phyloP scores from a whole-genome alignment of 257 asterid genomes.

The Mitragyna speciosa region DNA sequence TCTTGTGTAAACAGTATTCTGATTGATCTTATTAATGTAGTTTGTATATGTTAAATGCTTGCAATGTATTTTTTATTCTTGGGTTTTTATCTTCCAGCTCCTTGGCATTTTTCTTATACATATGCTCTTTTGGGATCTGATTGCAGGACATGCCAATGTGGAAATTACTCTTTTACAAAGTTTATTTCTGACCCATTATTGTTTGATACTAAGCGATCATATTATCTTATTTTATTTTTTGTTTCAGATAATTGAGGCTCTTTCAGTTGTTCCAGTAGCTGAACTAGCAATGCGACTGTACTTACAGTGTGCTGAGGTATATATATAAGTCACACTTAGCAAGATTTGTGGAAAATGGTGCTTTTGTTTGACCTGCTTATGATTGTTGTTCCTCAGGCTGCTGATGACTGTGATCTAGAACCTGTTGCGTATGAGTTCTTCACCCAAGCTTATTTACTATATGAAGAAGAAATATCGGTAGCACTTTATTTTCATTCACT shows the following conservation, averaged over 20 bases:
- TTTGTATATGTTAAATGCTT: background rate
- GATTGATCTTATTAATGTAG: background rate
- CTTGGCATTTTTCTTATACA: background rate
- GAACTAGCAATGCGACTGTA: conserved; percentile 81
- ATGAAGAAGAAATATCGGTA: conserved; percentile 98
- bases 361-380: conserved; percentile 27
- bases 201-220: background rate
- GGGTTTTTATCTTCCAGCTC: background rate
- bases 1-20: background rate
- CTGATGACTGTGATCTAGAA: conserved; percentile 91
- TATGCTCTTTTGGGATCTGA: background rate
- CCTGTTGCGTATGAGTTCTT: conserved; percentile 98
- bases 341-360: conserved; percentile 9
- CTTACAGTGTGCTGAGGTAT: conserved; percentile 98
- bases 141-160: background rate
- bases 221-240: background rate
- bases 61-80: background rate
- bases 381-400: conserved; percentile 66
- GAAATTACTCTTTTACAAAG: background rate
- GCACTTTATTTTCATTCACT: conserved; percentile 3
- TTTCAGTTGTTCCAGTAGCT: conserved; percentile 83
- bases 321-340: conserved; percentile 13
- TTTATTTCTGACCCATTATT: background rate
- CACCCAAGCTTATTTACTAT: conserved; percentile 94
- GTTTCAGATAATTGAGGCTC: conserved; percentile 76